Base-by-base conservation (phyloP, 2,329 filamentous ascomycete species). In the Nemania sp. region DNA sequence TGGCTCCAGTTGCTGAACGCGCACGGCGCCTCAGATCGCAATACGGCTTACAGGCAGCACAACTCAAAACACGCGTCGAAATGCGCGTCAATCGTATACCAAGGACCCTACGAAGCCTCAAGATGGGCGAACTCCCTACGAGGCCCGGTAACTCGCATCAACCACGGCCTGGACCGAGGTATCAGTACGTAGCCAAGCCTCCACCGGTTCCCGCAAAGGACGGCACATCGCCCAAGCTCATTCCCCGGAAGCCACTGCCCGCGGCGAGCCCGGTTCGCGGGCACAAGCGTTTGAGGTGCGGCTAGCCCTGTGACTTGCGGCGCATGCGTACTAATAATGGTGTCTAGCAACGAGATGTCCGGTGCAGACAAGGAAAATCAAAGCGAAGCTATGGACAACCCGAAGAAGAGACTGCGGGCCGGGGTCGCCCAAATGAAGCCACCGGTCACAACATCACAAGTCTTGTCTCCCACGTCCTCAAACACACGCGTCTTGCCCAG, bases 21-120 rank as follows among this genome's bases (percentile, higher is more conserved):
- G 72, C 91, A 63, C 87, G 94, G 68, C 92, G 94, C 75, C 81
- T 98, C 63, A 87, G 93, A 69, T 90, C 93, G 6, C 92, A 96
- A 74, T 97, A 96, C 78, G 89, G 90, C 60, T 83, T 96, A 10
- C 93, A 97, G 76, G 90, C 92, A 20, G 90, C 94, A 74, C 90
- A 90, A 64, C 83, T 98, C 40, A 86, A 90, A 63, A 88, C 92
- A 62, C 89, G 94, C 63, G 89, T 99, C 54, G 93, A 97, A 76
- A 90, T 96, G 78, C 90, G 95, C 77, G 85, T 98, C 74, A 97
- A 97, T 73, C 88, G 95, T 55, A 95, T 98, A 54, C 95, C 95
- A 7, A 84, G 87, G 68, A 83, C 88, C 15, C 78, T 97, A 65
- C 88, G 94, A 61, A 90, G 89, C 71, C 83, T 87, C 63, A 96